Evolutionary conservation across 2,329 filamentous ascomycete species (phyloP).

Genomic region (Stachybotrys elegans): DNA sequence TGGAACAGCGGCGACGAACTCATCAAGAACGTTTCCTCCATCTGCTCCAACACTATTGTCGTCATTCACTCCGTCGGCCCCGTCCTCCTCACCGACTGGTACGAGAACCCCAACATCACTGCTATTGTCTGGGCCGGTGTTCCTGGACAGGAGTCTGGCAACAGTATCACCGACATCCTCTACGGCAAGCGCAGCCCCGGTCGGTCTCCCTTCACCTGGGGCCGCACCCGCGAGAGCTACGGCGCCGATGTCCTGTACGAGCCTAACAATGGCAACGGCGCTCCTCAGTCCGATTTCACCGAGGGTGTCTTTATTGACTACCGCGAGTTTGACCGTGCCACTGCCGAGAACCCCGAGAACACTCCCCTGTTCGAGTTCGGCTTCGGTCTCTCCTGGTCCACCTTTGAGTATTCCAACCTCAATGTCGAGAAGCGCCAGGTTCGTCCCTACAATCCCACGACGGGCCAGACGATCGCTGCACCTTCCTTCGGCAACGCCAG

Average conservation of each 20-base stretch:
- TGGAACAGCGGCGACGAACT: constrained; percentile 80
- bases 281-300: constrained; percentile 68
- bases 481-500: constrained; percentile 61
- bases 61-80: constrained; percentile 83
- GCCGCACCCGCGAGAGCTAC: constrained; percentile 60
- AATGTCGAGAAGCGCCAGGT: constrained; percentile 46
- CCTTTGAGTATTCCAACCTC: constrained; percentile 69
- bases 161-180: constrained; percentile 74
- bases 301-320: constrained; percentile 78
- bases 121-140: constrained; percentile 79
- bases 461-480: constrained; percentile 57
- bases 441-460: constrained; percentile 51
- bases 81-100: constrained; percentile 70
- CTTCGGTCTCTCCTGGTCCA: constrained; percentile 75
- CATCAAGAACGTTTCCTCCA: constrained; percentile 71
- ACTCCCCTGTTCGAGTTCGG: constrained; percentile 78
- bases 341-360: constrained; percentile 24
- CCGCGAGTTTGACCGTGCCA: constrained; percentile 60
- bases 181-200: constrained; percentile 78
- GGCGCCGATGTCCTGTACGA: constrained; percentile 62
- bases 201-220: constrained; percentile 78
- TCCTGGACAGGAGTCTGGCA: constrained; percentile 79
- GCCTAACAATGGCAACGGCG: constrained; percentile 60
- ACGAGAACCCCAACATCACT: constrained; percentile 71
- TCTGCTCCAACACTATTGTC: constrained; percentile 86